These are phyloP conservation scores for Penicillium ucsense DNA, from an alignment of 495 filamentous ascomycete genomes.

Conservation along the genomic window DNA sequence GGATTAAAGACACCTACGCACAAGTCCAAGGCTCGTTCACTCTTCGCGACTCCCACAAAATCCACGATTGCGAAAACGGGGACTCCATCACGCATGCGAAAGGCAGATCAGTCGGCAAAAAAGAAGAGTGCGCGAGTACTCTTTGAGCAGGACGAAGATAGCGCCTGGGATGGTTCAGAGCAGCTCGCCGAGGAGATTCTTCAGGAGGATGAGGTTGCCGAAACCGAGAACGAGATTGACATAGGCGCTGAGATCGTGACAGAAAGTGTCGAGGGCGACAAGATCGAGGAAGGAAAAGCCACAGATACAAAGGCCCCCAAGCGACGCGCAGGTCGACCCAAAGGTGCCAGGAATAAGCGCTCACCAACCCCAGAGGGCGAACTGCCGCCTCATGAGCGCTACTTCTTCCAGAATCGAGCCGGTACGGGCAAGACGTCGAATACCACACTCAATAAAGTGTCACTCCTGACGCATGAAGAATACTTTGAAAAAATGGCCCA, in stretches of 20 bases:
- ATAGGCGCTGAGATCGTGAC: slow-evolving; percentile 31
- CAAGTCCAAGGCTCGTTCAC: slow-evolving; percentile 27
- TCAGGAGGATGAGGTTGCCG: slow-evolving; percentile 25
- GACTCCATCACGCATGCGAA: slow-evolving; percentile 50
- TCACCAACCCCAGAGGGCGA: slow-evolving; percentile 72
- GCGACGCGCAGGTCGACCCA: slow-evolving; percentile 48
- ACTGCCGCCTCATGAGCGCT: slow-evolving; percentile 78
- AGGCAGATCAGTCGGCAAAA: slow-evolving; percentile 73
- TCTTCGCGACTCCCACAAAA: slow-evolving; percentile 34
- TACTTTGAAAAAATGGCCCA: slow-evolving; percentile 66
- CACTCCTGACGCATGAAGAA: slow-evolving; percentile 78
- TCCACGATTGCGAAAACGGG: slow-evolving; percentile 17
- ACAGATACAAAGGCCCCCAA: slow-evolving; percentile 41
- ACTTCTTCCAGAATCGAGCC: slow-evolving; percentile 85
- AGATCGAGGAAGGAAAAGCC: slow-evolving; percentile 19
- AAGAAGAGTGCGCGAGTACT: slow-evolving; percentile 72
- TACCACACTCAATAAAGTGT: slow-evolving; percentile 67
- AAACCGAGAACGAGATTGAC: slow-evolving; percentile 10
- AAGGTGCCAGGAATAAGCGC: slow-evolving; percentile 52
- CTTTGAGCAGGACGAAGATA: slow-evolving; percentile 63
- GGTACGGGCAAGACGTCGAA: slow-evolving; percentile 75
- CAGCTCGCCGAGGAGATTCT: slow-evolving; percentile 64
- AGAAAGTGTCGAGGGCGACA: slow-evolving; percentile 26
- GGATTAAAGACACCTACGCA: slow-evolving; percentile 37
- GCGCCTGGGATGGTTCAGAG: slow-evolving; percentile 66